Conservation (phyloP, 2,329 filamentous ascomycete genomes). For the Immersiporthe knoxdaviesiana region DNA sequence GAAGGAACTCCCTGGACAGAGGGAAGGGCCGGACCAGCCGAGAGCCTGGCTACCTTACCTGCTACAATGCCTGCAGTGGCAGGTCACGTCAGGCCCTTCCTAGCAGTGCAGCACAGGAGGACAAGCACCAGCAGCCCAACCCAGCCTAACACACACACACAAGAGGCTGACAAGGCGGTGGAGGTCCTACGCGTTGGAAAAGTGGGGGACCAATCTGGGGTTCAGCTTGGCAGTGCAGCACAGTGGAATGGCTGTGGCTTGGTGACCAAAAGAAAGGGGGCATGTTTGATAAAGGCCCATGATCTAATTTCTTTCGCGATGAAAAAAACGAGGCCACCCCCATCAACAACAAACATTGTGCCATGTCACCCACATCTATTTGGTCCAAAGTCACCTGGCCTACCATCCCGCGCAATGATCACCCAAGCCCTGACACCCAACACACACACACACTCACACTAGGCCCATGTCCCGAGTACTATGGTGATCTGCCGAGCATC, state of each 20-base stretch:
- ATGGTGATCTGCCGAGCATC: neutral
- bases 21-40: neutral
- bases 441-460: no score
- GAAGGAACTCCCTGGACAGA: neutral
- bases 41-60: neutral
- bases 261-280: slow-evolving; percentile 8
- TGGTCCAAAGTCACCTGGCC: neutral
- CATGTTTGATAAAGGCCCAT: slow-evolving; percentile 11
- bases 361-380: neutral
- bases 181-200: slow-evolving; percentile 7
- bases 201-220: slow-evolving; percentile 9
- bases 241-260: neutral
- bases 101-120: neutral
- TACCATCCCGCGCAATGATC: neutral
- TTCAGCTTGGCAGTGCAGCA: slow-evolving; percentile 16
- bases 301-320: slow-evolving; percentile 13
- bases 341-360: slow-evolving; percentile 3
- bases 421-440: neutral
- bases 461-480: neutral
- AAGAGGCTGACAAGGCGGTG: slow-evolving; percentile 6
- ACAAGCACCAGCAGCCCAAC: neutral
- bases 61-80: neutral
- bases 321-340: slow-evolving; percentile 6
- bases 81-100: neutral
- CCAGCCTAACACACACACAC: neutral